These are phyloP conservation scores for Gossypium aridum DNA, from an alignment of 441 rosid genomes.

Conservation along the genomic window DNA sequence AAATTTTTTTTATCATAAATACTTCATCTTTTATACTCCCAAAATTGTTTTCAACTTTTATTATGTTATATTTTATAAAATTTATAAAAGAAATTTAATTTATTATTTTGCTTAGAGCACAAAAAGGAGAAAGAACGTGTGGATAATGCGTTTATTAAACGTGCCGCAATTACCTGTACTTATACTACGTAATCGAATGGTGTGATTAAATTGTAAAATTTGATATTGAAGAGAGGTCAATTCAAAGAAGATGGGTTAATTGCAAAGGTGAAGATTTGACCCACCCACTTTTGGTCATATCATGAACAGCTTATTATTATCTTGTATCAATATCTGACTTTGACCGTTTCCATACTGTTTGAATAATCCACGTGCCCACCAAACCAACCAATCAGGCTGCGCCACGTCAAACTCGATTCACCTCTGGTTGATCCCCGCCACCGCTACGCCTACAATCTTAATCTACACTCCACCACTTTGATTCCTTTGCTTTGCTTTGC, in stretches of 20 bases:
- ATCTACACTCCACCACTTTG: conserved; percentile 26
- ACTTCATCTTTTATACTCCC: too few species aligned
- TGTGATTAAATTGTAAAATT: too few species aligned
- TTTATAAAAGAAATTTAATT: too few species aligned
- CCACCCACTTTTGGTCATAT: conserved; percentile 37
- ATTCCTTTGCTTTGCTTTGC: conserved; percentile 2
- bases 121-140: too few species aligned
- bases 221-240: background rate
- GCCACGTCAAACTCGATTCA: conserved; percentile 8
- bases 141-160: too few species aligned
- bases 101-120: too few species aligned
- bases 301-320: conserved; percentile 24
- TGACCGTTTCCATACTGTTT: conserved; percentile 23
- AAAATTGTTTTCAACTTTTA: too few species aligned
- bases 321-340: conserved; percentile 46
- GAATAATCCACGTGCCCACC: background rate
- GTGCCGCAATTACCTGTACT: too few species aligned
- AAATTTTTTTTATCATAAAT: too few species aligned
- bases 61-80: too few species aligned
- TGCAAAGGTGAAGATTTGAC: conserved; percentile 21
- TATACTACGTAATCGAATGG: too few species aligned
- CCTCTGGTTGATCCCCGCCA: conserved; percentile 8
- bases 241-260: background rate
- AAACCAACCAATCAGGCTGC: background rate
- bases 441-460: background rate